These are phyloP conservation scores for Tuber borchii DNA, from an alignment of 495 filamentous ascomycete genomes.

Conservation along the genomic window DNA sequence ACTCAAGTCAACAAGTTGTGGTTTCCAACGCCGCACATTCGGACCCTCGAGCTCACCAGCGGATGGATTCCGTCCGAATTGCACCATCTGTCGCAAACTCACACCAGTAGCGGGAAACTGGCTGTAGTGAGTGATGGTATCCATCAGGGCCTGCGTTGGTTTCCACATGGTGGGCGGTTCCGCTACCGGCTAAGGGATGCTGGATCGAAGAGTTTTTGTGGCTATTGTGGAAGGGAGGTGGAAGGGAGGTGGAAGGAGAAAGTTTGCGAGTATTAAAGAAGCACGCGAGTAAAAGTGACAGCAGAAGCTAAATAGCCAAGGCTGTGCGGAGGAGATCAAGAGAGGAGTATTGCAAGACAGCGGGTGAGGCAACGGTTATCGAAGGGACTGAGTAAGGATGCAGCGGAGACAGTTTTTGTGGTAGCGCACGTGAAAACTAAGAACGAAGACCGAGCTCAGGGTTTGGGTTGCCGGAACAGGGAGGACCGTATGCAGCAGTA, in stretches of 20 bases:
- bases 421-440: not conserved
- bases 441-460: not conserved
- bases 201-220: not conserved
- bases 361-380: not conserved
- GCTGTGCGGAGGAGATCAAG: not conserved
- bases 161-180: slow-evolving; percentile 56
- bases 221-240: not conserved
- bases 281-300: not conserved
- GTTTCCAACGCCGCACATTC: slow-evolving; percentile 28
- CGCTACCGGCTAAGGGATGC: slow-evolving; percentile 14
- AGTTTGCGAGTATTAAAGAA: not conserved
- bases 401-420: not conserved
- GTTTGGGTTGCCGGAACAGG: not conserved
- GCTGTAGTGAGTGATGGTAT: slow-evolving; percentile 97
- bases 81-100: slow-evolving; percentile 95
- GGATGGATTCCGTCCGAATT: slow-evolving; percentile 88
- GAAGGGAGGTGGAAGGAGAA: no score
- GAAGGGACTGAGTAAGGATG: not conserved
- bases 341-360: not conserved
- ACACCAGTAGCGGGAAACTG: slow-evolving; percentile 95
- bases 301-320: not conserved
- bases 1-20: slow-evolving; percentile 35
- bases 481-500: not conserved
- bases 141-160: slow-evolving; percentile 81
- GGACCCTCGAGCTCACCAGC: slow-evolving; percentile 54